Evolutionary conservation across 2,329 filamentous ascomycete species (phyloP).

Genomic region (Fusarium brachygibbosum): DNA sequence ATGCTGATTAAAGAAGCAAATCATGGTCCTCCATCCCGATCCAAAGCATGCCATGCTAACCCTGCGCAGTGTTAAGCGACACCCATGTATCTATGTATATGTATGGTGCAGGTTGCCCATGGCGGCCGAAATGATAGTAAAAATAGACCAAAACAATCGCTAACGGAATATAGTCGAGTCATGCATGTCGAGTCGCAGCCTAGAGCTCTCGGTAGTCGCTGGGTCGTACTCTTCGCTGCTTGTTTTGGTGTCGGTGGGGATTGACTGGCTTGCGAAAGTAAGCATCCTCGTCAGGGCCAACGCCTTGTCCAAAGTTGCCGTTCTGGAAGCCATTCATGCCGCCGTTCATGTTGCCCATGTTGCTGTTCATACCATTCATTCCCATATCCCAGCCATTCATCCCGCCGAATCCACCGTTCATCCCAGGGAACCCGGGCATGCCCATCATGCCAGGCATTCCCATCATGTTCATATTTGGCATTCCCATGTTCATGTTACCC

Average conservation of each 20-base stretch:
- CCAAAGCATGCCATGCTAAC: constrained; percentile 27
- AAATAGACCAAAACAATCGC: constrained; percentile 30
- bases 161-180: constrained; percentile 15
- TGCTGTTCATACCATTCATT: constrained; percentile 49
- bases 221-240: constrained; percentile 82
- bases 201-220: constrained; percentile 91
- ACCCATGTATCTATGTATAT: constrained; percentile 10
- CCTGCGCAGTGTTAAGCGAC: constrained; percentile 10
- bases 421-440: constrained; percentile 51
- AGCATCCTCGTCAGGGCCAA: constrained; percentile 85
- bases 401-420: constrained; percentile 49
- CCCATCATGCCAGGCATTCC: constrained; percentile 53
- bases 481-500: constrained; percentile 55
- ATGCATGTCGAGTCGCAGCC: constrained; percentile 33
- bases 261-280: constrained; percentile 98
- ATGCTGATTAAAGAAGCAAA: constrained; percentile 34
- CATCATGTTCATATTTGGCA: constrained; percentile 53
- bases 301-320: constrained; percentile 64
- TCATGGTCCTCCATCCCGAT: constrained; percentile 21
- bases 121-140: constrained; percentile 8
- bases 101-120: constrained; percentile 4
- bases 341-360: constrained; percentile 51
- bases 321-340: constrained; percentile 54
- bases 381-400: constrained; percentile 50
- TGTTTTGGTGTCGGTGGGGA: constrained; percentile 88